Evolutionary conservation across 495 filamentous ascomycete genomes (phyloP).

Genomic region (Aspergillus sparsus): DNA sequence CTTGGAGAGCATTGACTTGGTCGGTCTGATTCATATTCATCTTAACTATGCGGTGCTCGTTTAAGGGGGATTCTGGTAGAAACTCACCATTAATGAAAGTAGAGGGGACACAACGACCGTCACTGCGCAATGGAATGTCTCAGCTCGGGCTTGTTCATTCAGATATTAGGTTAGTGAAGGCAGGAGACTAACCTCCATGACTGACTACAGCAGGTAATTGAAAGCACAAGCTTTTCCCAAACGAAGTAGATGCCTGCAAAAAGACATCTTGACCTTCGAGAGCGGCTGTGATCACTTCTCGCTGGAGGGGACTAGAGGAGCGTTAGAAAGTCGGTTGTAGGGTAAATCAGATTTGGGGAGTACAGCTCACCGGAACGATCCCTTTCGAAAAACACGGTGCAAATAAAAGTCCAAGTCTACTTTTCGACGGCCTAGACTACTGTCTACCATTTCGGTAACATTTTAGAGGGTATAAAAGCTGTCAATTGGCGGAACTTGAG

Average conservation of each 20-base stretch:
- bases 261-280: conserved; percentile 89
- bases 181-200: conserved; percentile 67
- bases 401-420: conserved; percentile 85
- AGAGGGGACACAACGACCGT: conserved; percentile 91
- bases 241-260: conserved; percentile 93
- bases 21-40: conserved; percentile 63
- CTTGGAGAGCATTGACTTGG: conserved; percentile 79
- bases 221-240: conserved; percentile 93
- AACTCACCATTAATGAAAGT: conserved; percentile 80
- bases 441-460: conserved; percentile 29
- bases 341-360: background rate
- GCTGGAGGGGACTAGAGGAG: conserved; percentile 68
- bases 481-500: background rate
- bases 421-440: conserved; percentile 25
- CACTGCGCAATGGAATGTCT: conserved; percentile 47
- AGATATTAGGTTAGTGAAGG: background rate
- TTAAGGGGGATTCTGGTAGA: background rate
- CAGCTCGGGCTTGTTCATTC: conserved; percentile 1
- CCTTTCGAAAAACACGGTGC: conserved; percentile 77
- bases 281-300: conserved; percentile 81
- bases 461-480: conserved; percentile 12
- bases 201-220: conserved; percentile 88
- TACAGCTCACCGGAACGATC: conserved; percentile 61
- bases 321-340: conserved; percentile 17
- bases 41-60: background rate